Conservation (phyloP, 2,329 filamentous ascomycete species). For the Phoma sp. region DNA sequence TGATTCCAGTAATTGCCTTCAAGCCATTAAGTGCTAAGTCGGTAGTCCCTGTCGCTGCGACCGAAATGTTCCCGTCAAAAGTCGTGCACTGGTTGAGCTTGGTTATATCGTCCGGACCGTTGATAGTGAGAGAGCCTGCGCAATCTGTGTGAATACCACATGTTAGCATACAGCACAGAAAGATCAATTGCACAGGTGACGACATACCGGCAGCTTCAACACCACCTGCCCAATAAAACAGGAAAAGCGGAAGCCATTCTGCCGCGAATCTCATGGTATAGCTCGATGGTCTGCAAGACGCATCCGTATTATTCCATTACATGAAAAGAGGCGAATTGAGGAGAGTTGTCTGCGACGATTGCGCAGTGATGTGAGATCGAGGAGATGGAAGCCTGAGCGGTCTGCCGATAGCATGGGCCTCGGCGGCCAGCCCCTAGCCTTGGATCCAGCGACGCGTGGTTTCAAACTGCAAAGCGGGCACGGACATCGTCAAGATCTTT, state of each 20-base stretch:
- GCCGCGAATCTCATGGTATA: slow-evolving; percentile 14
- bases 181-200: not conserved
- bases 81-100: slow-evolving; percentile 21
- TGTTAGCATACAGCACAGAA: not conserved
- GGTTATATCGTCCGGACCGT: slow-evolving; percentile 22
- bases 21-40: slow-evolving; percentile 25
- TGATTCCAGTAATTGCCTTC: slow-evolving; percentile 16
- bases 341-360: slow-evolving; percentile 6
- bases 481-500: not conserved
- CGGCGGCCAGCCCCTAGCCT: slow-evolving; percentile 1
- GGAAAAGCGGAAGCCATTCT: slow-evolving; percentile 9
- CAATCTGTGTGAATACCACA: slow-evolving; percentile 22
- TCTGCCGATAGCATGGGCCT: not conserved
- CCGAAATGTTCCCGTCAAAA: slow-evolving; percentile 26
- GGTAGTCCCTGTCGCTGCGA: slow-evolving; percentile 24
- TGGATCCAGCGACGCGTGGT: slow-evolving; percentile 11
- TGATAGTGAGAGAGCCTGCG: slow-evolving; percentile 21
- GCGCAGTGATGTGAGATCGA: slow-evolving; percentile 4
- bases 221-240: slow-evolving; percentile 9
- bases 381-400: slow-evolving; percentile 3
- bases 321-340: slow-evolving; percentile 3
- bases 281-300: not conserved
- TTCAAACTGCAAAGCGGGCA: slow-evolving; percentile 4
- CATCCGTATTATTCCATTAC: slow-evolving; percentile 9
- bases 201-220: slow-evolving; percentile 6